These are phyloP conservation scores for Odontarrhena argentea DNA, from an alignment of 345 rosid genomes.

Conservation along the genomic window DNA sequence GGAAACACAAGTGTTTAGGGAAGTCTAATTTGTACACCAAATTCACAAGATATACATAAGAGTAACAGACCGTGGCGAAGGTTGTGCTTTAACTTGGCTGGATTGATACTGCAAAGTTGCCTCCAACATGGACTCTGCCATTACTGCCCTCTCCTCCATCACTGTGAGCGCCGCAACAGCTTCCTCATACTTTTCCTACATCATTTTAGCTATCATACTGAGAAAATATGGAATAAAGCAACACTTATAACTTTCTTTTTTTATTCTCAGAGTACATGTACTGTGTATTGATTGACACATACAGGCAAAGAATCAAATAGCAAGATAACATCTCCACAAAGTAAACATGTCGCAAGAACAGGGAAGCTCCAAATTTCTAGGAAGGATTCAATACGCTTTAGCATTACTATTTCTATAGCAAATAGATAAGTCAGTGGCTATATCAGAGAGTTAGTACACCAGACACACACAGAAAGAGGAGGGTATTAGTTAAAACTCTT, in stretches of 20 bases:
- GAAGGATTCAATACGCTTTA: neutral
- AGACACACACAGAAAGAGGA: conserved; percentile 7
- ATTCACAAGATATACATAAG: conserved; percentile 11
- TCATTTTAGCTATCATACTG: conserved; percentile 18
- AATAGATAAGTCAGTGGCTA: conserved; percentile 1
- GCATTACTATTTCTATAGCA: neutral
- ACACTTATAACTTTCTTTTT: neutral
- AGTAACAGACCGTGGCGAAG: conserved; percentile 77
- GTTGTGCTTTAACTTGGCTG: conserved; percentile 72
- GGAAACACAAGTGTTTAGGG: conserved; percentile 5
- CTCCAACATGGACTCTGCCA: conserved; percentile 99
- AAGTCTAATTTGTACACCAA: neutral
- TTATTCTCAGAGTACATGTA: neutral
- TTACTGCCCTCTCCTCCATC: conserved; percentile 93
- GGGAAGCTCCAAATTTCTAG: conserved; percentile 11
- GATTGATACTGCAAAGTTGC: conserved; percentile 95
- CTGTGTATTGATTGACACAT: neutral
- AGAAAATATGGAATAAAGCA: conserved; percentile 11
- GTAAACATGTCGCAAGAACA: conserved; percentile 16
- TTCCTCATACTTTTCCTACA: conserved; percentile 92
- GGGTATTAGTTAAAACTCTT: conserved; percentile 3
- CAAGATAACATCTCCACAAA: conserved; percentile 2
- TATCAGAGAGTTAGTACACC: conserved; percentile 18
- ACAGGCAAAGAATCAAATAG: neutral
- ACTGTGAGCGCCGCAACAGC: conserved; percentile 69